A percentile compares a stretch with the other conserved stretches of the same genome.
These are phyloP conservation scores for Knoxdaviesia capensis DNA, from an alignment of 2,329 filamentous ascomycete genomes.

Conservation along the genomic window DNA sequence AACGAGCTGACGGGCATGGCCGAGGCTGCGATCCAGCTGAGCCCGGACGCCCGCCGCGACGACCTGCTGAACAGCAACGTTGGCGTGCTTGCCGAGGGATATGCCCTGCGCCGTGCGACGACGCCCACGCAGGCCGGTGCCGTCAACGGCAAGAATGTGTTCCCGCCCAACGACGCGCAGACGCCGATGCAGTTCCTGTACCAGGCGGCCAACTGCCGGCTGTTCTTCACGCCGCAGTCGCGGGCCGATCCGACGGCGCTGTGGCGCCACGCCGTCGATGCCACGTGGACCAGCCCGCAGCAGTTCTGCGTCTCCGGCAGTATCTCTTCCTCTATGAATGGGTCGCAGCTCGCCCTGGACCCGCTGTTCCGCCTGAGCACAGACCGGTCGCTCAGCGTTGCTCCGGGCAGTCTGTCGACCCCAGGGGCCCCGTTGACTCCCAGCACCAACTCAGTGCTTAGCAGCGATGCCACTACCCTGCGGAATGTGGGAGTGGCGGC, in stretches of 20 bases:
- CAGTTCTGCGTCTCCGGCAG: neutral
- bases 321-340: no score
- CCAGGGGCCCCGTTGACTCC: no score
- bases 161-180: slow-evolving; percentile 6
- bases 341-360: no score
- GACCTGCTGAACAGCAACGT: slow-evolving; percentile 9
- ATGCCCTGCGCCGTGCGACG: slow-evolving; percentile 11
- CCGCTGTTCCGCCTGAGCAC: no score
- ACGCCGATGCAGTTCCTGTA: slow-evolving; percentile 37
- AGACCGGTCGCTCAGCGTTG: no score
- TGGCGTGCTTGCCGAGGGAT: slow-evolving; percentile 12
- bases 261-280: slow-evolving; percentile 25
- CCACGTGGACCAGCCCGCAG: slow-evolving; percentile 14
- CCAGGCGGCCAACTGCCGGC: slow-evolving; percentile 37
- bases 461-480: no score
- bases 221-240: slow-evolving; percentile 37
- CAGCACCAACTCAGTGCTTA: no score
- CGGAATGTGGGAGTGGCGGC: no score
- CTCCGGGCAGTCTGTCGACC: no score
- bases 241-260: slow-evolving; percentile 26
- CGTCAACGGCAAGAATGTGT: slow-evolving; percentile 8
- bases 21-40: slow-evolving; percentile 9
- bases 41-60: slow-evolving; percentile 5
- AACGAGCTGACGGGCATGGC: slow-evolving; percentile 11
- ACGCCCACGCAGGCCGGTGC: slow-evolving; percentile 8